These are phyloP conservation scores for Coniferiporia sulphurascens DNA, from an alignment of 1,284 basidiomycete genomes.

Conservation along the genomic window DNA sequence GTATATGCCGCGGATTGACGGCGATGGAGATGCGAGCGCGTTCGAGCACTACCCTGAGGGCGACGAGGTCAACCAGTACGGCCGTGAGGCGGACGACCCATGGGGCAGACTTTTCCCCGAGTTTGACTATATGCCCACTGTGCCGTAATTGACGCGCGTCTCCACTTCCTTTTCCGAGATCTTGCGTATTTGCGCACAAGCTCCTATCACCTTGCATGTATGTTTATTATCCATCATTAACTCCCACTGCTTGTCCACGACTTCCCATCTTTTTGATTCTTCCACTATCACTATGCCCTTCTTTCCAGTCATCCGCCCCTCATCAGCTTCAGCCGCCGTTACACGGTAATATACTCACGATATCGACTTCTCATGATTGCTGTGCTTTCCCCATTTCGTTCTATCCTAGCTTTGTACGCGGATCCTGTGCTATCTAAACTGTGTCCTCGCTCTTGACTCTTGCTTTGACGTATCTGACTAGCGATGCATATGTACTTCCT, in stretches of 20 bases:
- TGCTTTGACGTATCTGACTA: not conserved
- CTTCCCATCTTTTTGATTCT: not conserved
- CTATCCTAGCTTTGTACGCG: not conserved
- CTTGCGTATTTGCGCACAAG: not conserved
- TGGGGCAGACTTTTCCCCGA: slow-evolving; percentile 16
- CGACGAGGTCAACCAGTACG: slow-evolving; percentile 16
- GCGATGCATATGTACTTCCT: not conserved
- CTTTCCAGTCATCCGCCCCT: not conserved
- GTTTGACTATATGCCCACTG: slow-evolving; percentile 19
- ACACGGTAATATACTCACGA: not conserved
- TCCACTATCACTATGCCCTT: not conserved
- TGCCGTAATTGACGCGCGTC: not conserved
- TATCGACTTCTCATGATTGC: not conserved
- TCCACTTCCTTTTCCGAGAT: not conserved
- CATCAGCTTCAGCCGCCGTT: not conserved
- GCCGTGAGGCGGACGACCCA: slow-evolving; percentile 12
- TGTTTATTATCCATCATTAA: not conserved
- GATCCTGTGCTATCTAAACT: not conserved
- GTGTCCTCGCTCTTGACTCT: not conserved
- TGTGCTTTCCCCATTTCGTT: not conserved
- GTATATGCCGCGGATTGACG: slow-evolving; percentile 18
- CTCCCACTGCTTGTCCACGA: not conserved
- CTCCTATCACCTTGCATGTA: not conserved
- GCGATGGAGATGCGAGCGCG: slow-evolving; percentile 18
- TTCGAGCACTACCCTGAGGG: slow-evolving; percentile 19